Evolutionary conservation across 805 yeast genomes (phyloP).

Genomic region (Yamadazyma kitorensis): DNA sequence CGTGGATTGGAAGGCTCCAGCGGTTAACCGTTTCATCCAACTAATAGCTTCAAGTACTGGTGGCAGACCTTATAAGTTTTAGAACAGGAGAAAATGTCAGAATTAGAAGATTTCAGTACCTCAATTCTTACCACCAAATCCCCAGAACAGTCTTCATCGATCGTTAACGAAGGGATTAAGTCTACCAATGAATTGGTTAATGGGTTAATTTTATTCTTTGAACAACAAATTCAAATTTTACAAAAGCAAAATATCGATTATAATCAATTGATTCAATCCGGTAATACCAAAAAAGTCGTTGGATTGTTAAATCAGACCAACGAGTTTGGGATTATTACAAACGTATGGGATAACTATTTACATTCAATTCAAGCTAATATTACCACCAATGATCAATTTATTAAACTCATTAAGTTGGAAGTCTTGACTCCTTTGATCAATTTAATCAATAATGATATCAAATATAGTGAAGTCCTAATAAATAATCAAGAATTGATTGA

Average conservation of each 20-base stretch:
- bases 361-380: constrained; percentile 44
- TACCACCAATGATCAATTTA: constrained; percentile 48
- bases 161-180: constrained; percentile 34
- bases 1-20: no score
- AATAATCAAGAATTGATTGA: constrained; percentile 44
- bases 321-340: constrained; percentile 39
- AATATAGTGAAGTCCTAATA: constrained; percentile 54
- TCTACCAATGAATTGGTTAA: constrained; percentile 27
- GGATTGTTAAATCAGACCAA: constrained; percentile 17
- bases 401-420: constrained; percentile 48
- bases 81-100: no score
- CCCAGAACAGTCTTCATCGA: constrained; percentile 40
- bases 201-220: constrained; percentile 34
- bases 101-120: constrained; percentile 20
- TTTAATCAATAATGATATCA: constrained; percentile 51
- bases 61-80: no score
- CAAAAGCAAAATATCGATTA: constrained; percentile 50
- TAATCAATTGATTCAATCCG: constrained; percentile 51
- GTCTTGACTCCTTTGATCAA: constrained; percentile 53
- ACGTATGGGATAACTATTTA: constrained; percentile 9
- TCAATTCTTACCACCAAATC: constrained; percentile 40
- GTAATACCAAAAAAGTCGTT: constrained; percentile 3
- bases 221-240: constrained; percentile 16
- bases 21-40: no score
- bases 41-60: no score